Conservation (phyloP, 805 yeast species). For the Kodamaea restingae region DNA sequence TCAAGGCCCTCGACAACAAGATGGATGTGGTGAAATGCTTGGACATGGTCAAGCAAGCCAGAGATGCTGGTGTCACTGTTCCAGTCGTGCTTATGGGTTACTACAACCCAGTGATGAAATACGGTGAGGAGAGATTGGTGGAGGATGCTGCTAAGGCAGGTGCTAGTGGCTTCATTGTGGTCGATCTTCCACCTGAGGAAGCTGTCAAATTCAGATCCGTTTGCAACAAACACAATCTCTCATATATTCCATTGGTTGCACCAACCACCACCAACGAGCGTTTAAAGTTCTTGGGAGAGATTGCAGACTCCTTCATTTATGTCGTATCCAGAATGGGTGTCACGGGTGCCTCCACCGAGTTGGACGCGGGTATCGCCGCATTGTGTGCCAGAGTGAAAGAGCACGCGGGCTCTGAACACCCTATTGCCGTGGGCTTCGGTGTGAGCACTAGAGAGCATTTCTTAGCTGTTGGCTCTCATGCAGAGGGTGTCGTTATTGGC, state of each 20-base stretch:
- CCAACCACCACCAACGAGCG: slow-evolving; percentile 95
- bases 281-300: slow-evolving; percentile 66
- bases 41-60: slow-evolving; percentile 69
- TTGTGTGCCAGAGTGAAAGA: slow-evolving; percentile 74
- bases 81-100: slow-evolving; percentile 97
- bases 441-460: slow-evolving; percentile 92
- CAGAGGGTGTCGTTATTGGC: slow-evolving; percentile 97
- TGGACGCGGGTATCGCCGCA: slow-evolving; percentile 58
- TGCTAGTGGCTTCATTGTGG: slow-evolving; percentile 91
- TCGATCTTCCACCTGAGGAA: slow-evolving; percentile 97
- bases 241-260: slow-evolving; percentile 91
- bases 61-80: slow-evolving; percentile 76
- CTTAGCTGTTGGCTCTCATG: slow-evolving; percentile 65
- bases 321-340: slow-evolving; percentile 98
- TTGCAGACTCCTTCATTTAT: slow-evolving; percentile 93
- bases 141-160: slow-evolving; percentile 81
- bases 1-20: slow-evolving; percentile 77
- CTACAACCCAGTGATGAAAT: slow-evolving; percentile 87
- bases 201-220: slow-evolving; percentile 79
- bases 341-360: slow-evolving; percentile 78
- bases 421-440: slow-evolving; percentile 94
- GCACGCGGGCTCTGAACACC: slow-evolving; percentile 61
- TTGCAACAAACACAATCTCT: slow-evolving; percentile 64
- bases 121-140: slow-evolving; percentile 83
- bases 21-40: slow-evolving; percentile 66